phyloP scores from a whole-genome alignment of 768 basidiomycete species.

The Exidia glandulosa region DNA sequence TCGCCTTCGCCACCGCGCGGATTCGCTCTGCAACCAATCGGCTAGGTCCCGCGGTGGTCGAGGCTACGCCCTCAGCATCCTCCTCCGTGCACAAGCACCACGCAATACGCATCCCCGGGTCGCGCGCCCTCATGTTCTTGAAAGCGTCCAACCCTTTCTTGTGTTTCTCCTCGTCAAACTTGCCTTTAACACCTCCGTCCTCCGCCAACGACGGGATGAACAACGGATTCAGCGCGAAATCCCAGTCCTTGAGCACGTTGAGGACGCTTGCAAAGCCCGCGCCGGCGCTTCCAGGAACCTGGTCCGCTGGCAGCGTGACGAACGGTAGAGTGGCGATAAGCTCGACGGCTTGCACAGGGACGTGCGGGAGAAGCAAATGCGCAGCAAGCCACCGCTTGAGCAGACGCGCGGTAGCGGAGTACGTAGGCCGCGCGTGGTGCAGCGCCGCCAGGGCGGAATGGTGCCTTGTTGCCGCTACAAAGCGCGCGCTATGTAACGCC shows the following conservation, averaged over 20 bases:
- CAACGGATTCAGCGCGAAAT: constrained; percentile 10
- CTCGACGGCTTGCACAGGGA: constrained; percentile 74
- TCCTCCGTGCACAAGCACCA: constrained; percentile 75
- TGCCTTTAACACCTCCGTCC: background rate
- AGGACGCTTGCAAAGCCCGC: constrained; percentile 15
- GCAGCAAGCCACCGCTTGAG: constrained; percentile 88
- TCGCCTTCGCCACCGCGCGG: constrained; percentile 61
- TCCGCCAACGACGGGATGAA: background rate
- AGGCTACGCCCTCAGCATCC: constrained; percentile 62
- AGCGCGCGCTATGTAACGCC: constrained; percentile 54
- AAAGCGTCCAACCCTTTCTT: constrained; percentile 22
- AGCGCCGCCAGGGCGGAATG: constrained; percentile 74
- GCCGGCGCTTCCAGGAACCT: constrained; percentile 57
- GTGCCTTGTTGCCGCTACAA: constrained; percentile 72
- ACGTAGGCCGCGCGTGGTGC: constrained; percentile 69
- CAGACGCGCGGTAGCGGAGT: constrained; percentile 73
- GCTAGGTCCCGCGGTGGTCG: constrained; percentile 62
- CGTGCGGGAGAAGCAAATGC: constrained; percentile 77
- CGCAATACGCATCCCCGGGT: constrained; percentile 32
- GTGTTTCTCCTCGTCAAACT: constrained; percentile 6
- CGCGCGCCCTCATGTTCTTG: constrained; percentile 19
- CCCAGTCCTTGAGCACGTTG: background rate
- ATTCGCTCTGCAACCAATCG: constrained; percentile 65
- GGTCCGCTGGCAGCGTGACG: constrained; percentile 21
- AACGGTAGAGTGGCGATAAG: constrained; percentile 34